Evolutionary conservation across 768 basidiomycete genomes (phyloP), one percentile per base, ranked within the genome.

Genomic region (Podaxis sp.): DNA sequence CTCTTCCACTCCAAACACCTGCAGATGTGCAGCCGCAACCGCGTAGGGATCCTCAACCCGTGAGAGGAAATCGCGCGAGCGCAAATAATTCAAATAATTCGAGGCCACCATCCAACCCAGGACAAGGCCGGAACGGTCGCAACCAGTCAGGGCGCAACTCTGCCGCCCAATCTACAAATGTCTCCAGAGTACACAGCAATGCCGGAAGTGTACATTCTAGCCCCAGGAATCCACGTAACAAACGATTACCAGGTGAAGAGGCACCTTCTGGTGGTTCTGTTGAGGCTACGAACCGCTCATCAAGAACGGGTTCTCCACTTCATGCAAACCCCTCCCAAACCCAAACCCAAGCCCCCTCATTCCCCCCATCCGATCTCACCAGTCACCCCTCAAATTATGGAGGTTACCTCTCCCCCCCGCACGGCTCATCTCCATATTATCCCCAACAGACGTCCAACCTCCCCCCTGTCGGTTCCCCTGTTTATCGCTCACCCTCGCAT

Each of bases 201-300:
- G 67, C 66, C 68, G 71, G 53, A 64, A 77, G 64, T 68, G 70
- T 61, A 2, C 68, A 64, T 13, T 67, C 65, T 16, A 69, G 69
- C 46, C 69, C 69, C 16, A 60, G 64, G 23, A 62, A 63, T 11
- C 55, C 61, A 3, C 62, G 79, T 62, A 77, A 74, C 21, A 73
- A 75, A 61, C 71, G 77, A 16, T 65, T 84, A 47, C 79, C 77
- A 0, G 73, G 67, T 1, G 82, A 83, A 38, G 72, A 76, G 6
- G 38, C 36, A 50, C 50, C 47, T 23, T 37, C 56, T 47, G 52
- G 35, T 37, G 52, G 14, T 38, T 46, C 57, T 50, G 57, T 9
- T 27, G 61, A 47, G 47, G 18, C 53, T 59, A 42, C 44, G 21
- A 35, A 16, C 36, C 61, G 55, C 28, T 57, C 47, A n/a, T 55